Evolutionary conservation across 2,329 filamentous ascomycete species (phyloP), one percentile per base, ranked within the genome.

Genomic region (Chrysoporthe austroafricana): DNA sequence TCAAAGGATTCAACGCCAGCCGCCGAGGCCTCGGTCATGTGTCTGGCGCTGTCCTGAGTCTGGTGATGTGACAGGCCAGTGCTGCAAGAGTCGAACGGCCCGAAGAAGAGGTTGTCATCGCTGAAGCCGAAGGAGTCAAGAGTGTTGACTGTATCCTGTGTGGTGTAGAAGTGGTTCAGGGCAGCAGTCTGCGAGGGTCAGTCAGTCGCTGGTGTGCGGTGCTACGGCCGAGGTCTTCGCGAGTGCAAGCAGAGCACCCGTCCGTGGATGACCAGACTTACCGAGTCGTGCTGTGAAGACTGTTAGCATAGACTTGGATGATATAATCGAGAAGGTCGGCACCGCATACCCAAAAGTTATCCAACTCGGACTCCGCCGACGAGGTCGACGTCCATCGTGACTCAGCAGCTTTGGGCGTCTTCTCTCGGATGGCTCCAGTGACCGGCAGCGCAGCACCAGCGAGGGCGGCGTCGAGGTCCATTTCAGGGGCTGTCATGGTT

Each of bases 331-430:
- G 13, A 26, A 9, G 7, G 57, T 58, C 14, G 43, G 13, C 21
- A 58, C 18, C 18, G 13, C 64, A 54, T 63, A 66, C 64, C 64
- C 69, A 70, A 43, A 69, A 69, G 26, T 68, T 50, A 14, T 70
- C 62, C 11, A 65, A 44, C 2, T 64, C 67, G n/a, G 66, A 69
- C 39, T 64, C 69, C 4, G 48, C 64, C 26, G 69, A 69, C 8
- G 69, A 70, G 11, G 67, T 69, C 60, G 69, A 70, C 34, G 64
- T 54, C 69, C 69, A 70, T 39, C 61, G 68, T 32, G 66, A 69
- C 61, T 64, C 63, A 8, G 36, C 54, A 34, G 63, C 58, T 48
- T 36, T 34, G 14, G 58, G 56, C n/a, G 65, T 65, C 58, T 66
- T 61, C 13, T 62, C 58, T 46, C 62, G 43, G 42, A 42, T 43